These are phyloP conservation scores for Yarrowia sp. DNA, from an alignment of 805 yeast species.

Conservation along the genomic window DNA sequence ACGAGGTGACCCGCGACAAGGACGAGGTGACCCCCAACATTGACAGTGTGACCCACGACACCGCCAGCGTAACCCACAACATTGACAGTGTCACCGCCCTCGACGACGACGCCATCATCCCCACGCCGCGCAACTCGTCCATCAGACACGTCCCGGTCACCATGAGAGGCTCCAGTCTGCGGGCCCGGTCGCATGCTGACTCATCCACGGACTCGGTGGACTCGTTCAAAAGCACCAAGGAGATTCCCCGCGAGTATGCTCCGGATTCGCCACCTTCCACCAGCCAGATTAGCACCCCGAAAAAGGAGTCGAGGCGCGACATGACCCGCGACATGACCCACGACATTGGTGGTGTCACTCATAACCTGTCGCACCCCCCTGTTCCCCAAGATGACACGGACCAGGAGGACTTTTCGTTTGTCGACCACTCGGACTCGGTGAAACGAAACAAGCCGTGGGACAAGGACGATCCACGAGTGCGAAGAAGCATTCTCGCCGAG, in stretches of 20 bases:
- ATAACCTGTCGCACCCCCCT: too few species aligned
- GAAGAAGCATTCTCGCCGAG: conserved; percentile 25
- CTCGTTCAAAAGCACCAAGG: conserved; percentile 27
- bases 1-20: too few species aligned
- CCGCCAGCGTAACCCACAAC: too few species aligned
- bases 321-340: background rate
- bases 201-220: conserved; percentile 32
- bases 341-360: background rate
- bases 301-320: conserved; percentile 1
- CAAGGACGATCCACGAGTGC: conserved; percentile 4
- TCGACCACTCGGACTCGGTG: conserved; percentile 21
- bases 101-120: too few species aligned
- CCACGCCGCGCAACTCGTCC: too few species aligned
- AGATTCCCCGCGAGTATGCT: conserved; percentile 34
- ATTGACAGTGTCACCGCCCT: too few species aligned
- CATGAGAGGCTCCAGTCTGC: background rate
- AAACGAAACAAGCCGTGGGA: conserved; percentile 25
- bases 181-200: conserved; percentile 3
- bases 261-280: conserved; percentile 11
- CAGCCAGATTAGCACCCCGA: conserved; percentile 8
- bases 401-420: conserved; percentile 33
- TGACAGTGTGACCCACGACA: too few species aligned
- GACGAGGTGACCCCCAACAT: too few species aligned
- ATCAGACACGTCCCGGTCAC: too few species aligned
- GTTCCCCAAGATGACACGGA: conserved; percentile 16